These are phyloP conservation scores for Mortierella sp. DNA, from an alignment of 371 early-diverging fungal species.

Conservation along the genomic window DNA sequence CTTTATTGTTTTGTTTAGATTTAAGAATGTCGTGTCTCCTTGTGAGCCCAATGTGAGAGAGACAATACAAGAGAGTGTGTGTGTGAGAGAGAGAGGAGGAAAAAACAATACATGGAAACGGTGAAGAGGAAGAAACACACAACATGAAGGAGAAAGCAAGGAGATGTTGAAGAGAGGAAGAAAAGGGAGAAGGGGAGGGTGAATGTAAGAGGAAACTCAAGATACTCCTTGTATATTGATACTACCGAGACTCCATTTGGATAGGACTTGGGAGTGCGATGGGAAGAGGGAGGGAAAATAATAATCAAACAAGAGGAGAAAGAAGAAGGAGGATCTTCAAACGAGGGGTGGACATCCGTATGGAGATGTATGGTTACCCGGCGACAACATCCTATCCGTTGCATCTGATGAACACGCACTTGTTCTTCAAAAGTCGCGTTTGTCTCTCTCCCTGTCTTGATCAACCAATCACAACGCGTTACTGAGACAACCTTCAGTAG, in stretches of 20 bases:
- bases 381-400: not conserved
- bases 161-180: not conserved
- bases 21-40: not conserved
- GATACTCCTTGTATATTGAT: not conserved
- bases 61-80: not conserved
- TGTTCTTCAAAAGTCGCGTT: not conserved
- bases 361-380: not conserved
- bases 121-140: not conserved
- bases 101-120: not conserved
- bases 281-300: not conserved
- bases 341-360: not conserved
- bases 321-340: constrained; percentile 5
- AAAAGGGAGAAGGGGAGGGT: not conserved
- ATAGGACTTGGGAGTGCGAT: not conserved
- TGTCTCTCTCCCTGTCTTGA: not conserved
- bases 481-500: too few species aligned
- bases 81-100: not conserved
- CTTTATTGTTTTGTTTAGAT: not conserved
- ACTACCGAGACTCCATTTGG: not conserved
- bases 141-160: not conserved
- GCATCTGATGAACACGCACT: not conserved
- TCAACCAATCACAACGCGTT: not conserved
- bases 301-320: not conserved
- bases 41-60: not conserved
- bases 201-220: not conserved